Evolutionary conservation across 257 asterid species (phyloP).

Genomic region (Solanum bukasovii): DNA sequence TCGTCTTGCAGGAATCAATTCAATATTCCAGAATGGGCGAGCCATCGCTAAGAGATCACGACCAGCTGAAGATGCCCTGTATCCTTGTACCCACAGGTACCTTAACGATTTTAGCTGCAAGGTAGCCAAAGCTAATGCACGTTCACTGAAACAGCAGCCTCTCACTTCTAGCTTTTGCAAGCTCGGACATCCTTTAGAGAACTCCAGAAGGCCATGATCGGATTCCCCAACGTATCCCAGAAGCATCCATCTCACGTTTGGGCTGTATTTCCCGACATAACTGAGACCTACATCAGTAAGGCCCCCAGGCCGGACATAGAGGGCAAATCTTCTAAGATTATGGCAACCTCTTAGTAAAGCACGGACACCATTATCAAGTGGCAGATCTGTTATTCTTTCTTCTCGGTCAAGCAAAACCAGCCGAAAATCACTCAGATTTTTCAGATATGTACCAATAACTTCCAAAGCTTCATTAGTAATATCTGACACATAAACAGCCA

Average conservation of each 20-base stretch:
- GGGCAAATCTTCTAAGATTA: slow-evolving; percentile 60
- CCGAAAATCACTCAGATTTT: slow-evolving; percentile 64
- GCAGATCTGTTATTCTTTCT: slow-evolving; percentile 56
- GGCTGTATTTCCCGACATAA: slow-evolving; percentile 63
- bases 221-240: slow-evolving; percentile 72
- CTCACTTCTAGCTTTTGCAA: slow-evolving; percentile 74
- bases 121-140: slow-evolving; percentile 57
- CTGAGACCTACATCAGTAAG: slow-evolving; percentile 65
- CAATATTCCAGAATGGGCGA: slow-evolving; percentile 72
- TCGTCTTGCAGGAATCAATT: slow-evolving; percentile 60
- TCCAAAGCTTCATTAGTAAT: slow-evolving; percentile 53
- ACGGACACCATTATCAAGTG: slow-evolving; percentile 76
- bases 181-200: slow-evolving; percentile 76
- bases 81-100: slow-evolving; percentile 90
- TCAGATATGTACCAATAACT: slow-evolving; percentile 42
- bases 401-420: slow-evolving; percentile 64
- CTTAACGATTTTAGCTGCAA: slow-evolving; percentile 40
- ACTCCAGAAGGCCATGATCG: slow-evolving; percentile 66
- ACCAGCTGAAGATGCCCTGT: slow-evolving; percentile 35
- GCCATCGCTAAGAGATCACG: slow-evolving; percentile 48
- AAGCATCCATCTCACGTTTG: slow-evolving; percentile 83
- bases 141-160: slow-evolving; percentile 77
- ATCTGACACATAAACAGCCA: slow-evolving; percentile 61
- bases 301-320: slow-evolving; percentile 71
- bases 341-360: slow-evolving; percentile 56